Evolutionary conservation across 441 rosid genomes (phyloP).

Genomic region (Erodium moschatum): DNA sequence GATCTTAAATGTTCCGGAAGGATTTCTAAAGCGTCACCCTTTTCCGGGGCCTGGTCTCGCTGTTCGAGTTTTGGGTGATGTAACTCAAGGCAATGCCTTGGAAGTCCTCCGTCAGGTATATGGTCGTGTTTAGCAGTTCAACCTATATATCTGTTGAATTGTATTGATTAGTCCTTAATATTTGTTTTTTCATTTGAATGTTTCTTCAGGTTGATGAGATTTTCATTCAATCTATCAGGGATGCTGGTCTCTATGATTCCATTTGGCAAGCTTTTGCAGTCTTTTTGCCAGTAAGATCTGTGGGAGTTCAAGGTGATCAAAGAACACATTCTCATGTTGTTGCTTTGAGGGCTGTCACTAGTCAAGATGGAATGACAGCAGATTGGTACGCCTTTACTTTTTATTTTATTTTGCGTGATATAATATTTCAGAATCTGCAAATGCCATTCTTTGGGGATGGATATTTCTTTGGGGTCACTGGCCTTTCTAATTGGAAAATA

Average conservation of each 20-base stretch:
- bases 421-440: conserved; percentile 6
- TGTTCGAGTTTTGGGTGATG: conserved; percentile 77
- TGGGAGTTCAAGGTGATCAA: conserved; percentile 97
- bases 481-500: background rate
- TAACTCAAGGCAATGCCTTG: conserved; percentile 73
- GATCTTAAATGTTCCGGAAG: conserved; percentile 65
- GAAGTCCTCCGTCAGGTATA: conserved; percentile 71
- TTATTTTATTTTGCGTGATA: background rate
- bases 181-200: background rate
- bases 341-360: conserved; percentile 87
- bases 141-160: background rate
- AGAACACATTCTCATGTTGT: conserved; percentile 94
- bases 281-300: conserved; percentile 76
- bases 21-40: conserved; percentile 79
- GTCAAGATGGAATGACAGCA: conserved; percentile 97
- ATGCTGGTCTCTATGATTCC: conserved; percentile 76
- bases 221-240: conserved; percentile 84
- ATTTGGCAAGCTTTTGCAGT: conserved; percentile 99
- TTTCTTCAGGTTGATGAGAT: conserved; percentile 75
- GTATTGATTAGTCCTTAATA: background rate
- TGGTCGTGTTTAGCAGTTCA: conserved; percentile 1
- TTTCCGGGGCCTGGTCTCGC: conserved; percentile 98
- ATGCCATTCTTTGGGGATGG: background rate
- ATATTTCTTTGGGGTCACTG: background rate
- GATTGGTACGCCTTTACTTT: conserved; percentile 51